A percentile compares a stretch with the other conserved stretches of the same genome.
Evolutionary conservation across 2,329 filamentous ascomycete species (phyloP).

Genomic region (Magnaporthales sp.): DNA sequence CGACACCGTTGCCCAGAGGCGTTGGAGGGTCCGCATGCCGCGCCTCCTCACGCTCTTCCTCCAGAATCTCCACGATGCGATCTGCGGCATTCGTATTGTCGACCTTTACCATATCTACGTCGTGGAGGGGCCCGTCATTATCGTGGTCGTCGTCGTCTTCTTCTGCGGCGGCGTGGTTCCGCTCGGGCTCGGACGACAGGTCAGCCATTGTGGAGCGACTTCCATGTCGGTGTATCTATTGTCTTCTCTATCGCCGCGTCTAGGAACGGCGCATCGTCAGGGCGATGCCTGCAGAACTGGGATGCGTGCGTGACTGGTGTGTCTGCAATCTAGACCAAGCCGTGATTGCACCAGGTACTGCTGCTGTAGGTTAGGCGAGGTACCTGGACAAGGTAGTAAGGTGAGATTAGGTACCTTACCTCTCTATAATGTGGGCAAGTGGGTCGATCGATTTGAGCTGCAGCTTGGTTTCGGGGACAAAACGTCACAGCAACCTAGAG

Average conservation of each 20-base stretch:
- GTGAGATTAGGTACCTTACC: neutral
- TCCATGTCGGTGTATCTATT: conserved; percentile 8
- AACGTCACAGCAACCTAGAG: neutral
- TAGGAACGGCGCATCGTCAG: neutral
- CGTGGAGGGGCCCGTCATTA: conserved; percentile 28
- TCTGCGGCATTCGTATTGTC: conserved; percentile 21
- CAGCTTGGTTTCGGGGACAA: neutral
- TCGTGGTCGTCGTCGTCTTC: conserved; percentile 13
- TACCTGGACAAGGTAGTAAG: neutral
- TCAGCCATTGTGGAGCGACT: conserved; percentile 36
- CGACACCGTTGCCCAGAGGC: conserved; percentile 23
- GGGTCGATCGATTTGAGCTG: neutral
- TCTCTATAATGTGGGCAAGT: neutral
- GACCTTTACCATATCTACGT: conserved; percentile 33
- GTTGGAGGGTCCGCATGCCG: conserved; percentile 11
- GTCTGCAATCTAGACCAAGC: neutral
- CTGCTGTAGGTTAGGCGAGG: neutral
- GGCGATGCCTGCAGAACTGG: neutral
- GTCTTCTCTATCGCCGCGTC: neutral
- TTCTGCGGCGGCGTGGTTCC: conserved; percentile 2
- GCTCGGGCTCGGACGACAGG: conserved; percentile 25
- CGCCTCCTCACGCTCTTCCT: conserved; percentile 24
- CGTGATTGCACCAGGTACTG: neutral
- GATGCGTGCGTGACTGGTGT: neutral
- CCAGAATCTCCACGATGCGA: conserved; percentile 24